Conservation (phyloP, 208 protist genomes). For the Crithidia mellificae region DNA sequence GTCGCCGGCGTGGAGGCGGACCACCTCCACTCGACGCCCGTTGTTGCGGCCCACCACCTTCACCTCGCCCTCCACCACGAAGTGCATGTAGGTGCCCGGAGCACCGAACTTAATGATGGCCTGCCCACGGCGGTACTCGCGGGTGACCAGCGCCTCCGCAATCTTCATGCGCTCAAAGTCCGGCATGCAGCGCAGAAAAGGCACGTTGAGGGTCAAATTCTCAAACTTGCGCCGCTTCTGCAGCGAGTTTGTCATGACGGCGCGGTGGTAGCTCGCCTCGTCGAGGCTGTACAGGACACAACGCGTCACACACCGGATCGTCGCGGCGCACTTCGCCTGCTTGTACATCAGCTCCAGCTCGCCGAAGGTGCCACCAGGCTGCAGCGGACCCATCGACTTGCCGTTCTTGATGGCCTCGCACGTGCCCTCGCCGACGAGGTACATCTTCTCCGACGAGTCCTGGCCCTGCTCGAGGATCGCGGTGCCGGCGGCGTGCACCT, state of each 20-base stretch:
- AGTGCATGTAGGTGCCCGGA: conserved; percentile 67
- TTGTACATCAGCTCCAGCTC: conserved; percentile 91
- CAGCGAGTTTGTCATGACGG: conserved; percentile 65
- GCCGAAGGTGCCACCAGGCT: conserved; percentile 73
- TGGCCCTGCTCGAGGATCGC: conserved; percentile 76
- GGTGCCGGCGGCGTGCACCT: conserved; percentile 59
- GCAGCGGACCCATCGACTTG: conserved; percentile 53
- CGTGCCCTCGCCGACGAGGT: conserved; percentile 73
- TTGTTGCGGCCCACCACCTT: conserved; percentile 72
- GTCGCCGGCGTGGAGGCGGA: conserved; percentile 63
- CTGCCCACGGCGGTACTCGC: conserved; percentile 63
- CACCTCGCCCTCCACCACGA: conserved; percentile 81
- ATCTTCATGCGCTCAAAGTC: conserved; percentile 86
- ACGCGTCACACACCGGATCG: conserved; percentile 75
- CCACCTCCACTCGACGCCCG: conserved; percentile 66
- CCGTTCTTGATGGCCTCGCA: conserved; percentile 87
- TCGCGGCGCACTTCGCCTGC: conserved; percentile 74
- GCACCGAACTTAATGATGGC: conserved; percentile 76
- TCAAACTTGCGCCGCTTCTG: conserved; percentile 76
- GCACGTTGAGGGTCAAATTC: conserved; percentile 59
- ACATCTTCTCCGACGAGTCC: conserved; percentile 67
- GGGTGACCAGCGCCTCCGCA: conserved; percentile 79
- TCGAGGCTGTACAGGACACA: conserved; percentile 85
- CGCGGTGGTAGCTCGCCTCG: conserved; percentile 78
- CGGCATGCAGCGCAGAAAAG: conserved; percentile 75